These are phyloP conservation scores for Adansonia madagascariensis DNA, from an alignment of 441 rosid species.

Conservation along the genomic window DNA sequence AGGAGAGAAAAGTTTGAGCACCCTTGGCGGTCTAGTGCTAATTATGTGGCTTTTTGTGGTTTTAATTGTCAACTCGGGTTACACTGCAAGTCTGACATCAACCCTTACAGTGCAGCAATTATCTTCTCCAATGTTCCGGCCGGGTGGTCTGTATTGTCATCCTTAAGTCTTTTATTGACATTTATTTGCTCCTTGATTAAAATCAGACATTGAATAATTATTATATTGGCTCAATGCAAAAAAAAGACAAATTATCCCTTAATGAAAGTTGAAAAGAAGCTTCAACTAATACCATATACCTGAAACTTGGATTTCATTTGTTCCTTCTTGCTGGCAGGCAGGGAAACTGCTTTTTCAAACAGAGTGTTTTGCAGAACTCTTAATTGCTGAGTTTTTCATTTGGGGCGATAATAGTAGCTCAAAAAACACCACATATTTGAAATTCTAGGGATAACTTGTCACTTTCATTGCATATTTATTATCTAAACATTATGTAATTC, in stretches of 20 bases:
- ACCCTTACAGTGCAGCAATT: conserved; percentile 88
- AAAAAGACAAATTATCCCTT: neutral
- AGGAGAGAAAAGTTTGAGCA: conserved; percentile 83
- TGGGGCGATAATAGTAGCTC: too few relatives aligned
- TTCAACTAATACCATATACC: neutral
- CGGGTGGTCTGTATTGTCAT: too few relatives aligned
- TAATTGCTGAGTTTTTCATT: neutral
- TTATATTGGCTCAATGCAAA: neutral
- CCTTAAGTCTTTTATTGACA: neutral
- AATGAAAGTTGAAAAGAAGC: neutral
- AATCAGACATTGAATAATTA: neutral
- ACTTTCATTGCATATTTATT: neutral
- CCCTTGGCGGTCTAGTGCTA: conserved; percentile 81
- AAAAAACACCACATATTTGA: neutral
- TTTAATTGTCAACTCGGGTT: conserved; percentile 86
- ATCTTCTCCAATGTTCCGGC: conserved; percentile 49
- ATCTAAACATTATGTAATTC: too few relatives aligned
- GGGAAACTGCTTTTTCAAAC: neutral
- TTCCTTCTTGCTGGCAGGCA: neutral
- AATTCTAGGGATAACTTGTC: neutral
- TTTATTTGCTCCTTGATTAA: too few relatives aligned
- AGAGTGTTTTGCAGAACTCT: neutral
- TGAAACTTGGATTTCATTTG: neutral
- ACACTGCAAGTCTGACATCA: conserved; percentile 94
- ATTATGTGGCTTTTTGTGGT: conserved; percentile 94